Percentiles rank a stretch among this genome's conserved stretches.
Conservation (phyloP, 345 rosid species). For the Sisymbrium irio region DNA sequence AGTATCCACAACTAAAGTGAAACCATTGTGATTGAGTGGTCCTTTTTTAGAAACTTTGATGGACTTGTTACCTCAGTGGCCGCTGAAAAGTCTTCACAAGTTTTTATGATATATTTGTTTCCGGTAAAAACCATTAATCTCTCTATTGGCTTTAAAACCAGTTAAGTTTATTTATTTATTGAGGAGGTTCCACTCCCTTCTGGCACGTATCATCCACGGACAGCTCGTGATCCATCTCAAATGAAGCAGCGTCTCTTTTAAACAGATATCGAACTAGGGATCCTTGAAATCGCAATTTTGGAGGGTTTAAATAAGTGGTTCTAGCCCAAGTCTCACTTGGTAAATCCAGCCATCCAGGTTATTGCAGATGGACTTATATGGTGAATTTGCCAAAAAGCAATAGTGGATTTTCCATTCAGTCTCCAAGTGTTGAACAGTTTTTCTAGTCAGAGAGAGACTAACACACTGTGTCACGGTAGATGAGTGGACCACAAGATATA, state of each 20-base stretch:
- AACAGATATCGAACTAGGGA: neutral
- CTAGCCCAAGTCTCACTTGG: neutral
- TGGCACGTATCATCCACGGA: neutral
- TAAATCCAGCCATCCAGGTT: neutral
- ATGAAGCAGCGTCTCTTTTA: neutral
- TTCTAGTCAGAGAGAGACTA: conserved; percentile 8
- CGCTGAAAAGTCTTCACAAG: conserved; percentile 3
- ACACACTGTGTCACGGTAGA: conserved; percentile 2
- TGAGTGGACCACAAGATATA: conserved; percentile 24
- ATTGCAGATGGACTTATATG: neutral
- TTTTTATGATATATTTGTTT: neutral
- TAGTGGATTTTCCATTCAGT: neutral
- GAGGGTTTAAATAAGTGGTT: neutral
- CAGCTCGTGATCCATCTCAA: neutral
- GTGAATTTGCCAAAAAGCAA: neutral
- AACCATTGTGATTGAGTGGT: conserved; percentile 16
- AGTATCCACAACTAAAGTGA: neutral
- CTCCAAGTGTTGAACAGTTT: conserved; percentile 5
- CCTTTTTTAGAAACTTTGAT: neutral
- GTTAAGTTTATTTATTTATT: neutral
- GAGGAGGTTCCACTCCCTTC: neutral
- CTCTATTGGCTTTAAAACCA: neutral
- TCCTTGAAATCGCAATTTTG: neutral
- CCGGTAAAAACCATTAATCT: neutral
- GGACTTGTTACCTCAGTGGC: neutral